phyloP scores from a whole-genome alignment of 2,329 filamentous ascomycete species.

The Botrytis medusae region DNA sequence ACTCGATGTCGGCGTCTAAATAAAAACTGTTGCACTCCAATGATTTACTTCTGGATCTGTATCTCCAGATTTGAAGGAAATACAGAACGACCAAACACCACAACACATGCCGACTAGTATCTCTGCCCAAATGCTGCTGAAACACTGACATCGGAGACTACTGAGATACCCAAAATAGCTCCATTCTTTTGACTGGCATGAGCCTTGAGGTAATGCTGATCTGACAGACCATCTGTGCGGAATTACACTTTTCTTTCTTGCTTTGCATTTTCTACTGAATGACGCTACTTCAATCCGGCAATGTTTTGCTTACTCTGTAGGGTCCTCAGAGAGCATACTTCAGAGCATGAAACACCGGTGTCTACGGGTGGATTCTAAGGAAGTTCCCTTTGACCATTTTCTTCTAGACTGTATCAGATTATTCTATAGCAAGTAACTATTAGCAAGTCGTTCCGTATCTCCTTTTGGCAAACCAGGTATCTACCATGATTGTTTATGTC shows the following conservation, averaged over 20 bases:
- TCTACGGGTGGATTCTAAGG: not conserved
- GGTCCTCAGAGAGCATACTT: not conserved
- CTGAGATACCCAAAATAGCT: not conserved
- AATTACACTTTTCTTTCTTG: not conserved
- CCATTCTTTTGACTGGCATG: not conserved
- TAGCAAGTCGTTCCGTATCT: not conserved
- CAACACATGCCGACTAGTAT: constrained; percentile 1
- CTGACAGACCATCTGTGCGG: constrained; percentile 8
- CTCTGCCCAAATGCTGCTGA: not conserved
- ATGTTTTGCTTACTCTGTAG: not conserved
- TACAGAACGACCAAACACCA: not conserved
- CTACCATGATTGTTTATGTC: constrained; percentile 3
- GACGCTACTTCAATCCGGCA: not conserved
- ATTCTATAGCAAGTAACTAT: constrained; percentile 3
- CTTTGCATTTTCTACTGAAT: not conserved
- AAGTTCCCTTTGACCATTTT: not conserved
- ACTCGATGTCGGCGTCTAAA: constrained; percentile 11
- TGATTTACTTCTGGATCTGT: constrained; percentile 1
- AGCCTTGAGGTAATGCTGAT: constrained; percentile 6
- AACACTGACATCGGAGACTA: constrained; percentile 1
- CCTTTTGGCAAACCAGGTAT: not conserved
- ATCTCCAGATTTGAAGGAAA: not conserved
- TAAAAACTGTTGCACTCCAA: constrained; percentile 3
- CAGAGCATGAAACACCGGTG: constrained; percentile 10
- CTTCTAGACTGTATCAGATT: constrained; percentile 6